Evolutionary conservation across 106 monocot genomes (phyloP).

Genomic region (Allium sativum): DNA sequence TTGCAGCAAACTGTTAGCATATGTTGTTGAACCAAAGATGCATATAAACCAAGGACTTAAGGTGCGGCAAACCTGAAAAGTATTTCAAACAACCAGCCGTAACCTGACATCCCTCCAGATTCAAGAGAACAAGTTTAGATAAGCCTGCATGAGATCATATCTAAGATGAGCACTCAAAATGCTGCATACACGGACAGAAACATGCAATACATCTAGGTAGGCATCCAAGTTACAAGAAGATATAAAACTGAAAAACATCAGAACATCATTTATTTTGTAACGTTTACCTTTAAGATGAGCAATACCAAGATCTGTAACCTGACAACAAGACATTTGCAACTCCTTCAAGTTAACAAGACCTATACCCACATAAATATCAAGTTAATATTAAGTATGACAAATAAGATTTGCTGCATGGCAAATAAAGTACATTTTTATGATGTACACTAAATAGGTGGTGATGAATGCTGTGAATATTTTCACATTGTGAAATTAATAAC

Average conservation of each 20-base stretch:
- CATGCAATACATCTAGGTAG: background rate
- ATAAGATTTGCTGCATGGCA: background rate
- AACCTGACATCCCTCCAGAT: constrained; percentile 90
- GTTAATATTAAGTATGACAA: background rate
- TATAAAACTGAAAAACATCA: background rate
- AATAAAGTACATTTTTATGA: no score
- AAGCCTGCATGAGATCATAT: constrained; percentile 39
- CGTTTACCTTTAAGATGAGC: constrained; percentile 64
- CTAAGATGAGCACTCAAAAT: background rate
- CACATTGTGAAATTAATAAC: no score
- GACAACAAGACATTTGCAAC: constrained; percentile 71
- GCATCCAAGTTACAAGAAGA: background rate
- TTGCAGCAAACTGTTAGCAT: no score
- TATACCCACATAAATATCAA: constrained; percentile 9
- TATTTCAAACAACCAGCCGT: constrained; percentile 72
- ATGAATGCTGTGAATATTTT: no score
- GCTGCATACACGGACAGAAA: background rate
- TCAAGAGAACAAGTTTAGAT: constrained; percentile 51
- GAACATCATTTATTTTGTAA: background rate
- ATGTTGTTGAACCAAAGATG: no score
- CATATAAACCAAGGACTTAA: background rate
- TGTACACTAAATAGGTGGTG: no score
- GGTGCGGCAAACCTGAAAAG: constrained; percentile 54
- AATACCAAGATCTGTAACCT: constrained; percentile 81
- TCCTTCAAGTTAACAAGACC: constrained; percentile 86